Percentiles rank a stretch among this genome's conserved stretches.
phyloP scores from a whole-genome alignment of 1,139 yeast genomes.

The Kazachstania sp. region DNA sequence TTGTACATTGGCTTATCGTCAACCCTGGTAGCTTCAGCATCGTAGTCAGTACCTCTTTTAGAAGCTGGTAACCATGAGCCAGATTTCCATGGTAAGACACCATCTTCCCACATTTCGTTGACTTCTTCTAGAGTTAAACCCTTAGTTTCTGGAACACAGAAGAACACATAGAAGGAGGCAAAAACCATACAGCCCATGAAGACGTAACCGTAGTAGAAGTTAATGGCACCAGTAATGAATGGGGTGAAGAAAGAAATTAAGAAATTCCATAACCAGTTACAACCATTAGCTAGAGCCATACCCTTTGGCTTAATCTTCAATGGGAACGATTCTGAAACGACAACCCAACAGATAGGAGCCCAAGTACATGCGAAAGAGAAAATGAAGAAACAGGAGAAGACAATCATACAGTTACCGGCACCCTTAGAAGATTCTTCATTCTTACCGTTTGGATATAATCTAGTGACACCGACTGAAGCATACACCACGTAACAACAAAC shows the following conservation, averaged over 20 bases:
- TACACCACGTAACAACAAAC: slow-evolving; percentile 10
- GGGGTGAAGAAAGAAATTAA: slow-evolving; percentile 12
- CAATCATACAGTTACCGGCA: slow-evolving; percentile 16
- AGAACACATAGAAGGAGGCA: slow-evolving; percentile 10
- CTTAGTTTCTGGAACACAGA: slow-evolving; percentile 14
- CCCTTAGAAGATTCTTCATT: slow-evolving; percentile 8
- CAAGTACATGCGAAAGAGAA: slow-evolving; percentile 12
- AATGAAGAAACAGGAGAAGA: slow-evolving; percentile 12
- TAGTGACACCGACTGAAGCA: slow-evolving; percentile 14
- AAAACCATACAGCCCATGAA: slow-evolving; percentile 11
- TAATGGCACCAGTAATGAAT: slow-evolving; percentile 13
- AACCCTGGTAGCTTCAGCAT: slow-evolving; percentile 6
- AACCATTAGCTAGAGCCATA: slow-evolving; percentile 10
- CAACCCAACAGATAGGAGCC: slow-evolving; percentile 13
- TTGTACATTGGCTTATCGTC: slow-evolving; percentile 7
- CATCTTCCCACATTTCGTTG: slow-evolving; percentile 13
- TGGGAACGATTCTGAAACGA: slow-evolving; percentile 14
- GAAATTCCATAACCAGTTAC: slow-evolving; percentile 13
- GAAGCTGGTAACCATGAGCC: slow-evolving; percentile 10
- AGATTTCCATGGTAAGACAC: slow-evolving; percentile 13
- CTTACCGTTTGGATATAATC: slow-evolving; percentile 11
- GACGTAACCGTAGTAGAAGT: slow-evolving; percentile 13
- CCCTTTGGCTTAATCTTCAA: slow-evolving; percentile 11
- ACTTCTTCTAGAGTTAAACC: slow-evolving; percentile 13
- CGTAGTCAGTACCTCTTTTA: slow-evolving; percentile 7